Conservation (phyloP, 331 rosid genomes). For the Spiraea crenata region DNA sequence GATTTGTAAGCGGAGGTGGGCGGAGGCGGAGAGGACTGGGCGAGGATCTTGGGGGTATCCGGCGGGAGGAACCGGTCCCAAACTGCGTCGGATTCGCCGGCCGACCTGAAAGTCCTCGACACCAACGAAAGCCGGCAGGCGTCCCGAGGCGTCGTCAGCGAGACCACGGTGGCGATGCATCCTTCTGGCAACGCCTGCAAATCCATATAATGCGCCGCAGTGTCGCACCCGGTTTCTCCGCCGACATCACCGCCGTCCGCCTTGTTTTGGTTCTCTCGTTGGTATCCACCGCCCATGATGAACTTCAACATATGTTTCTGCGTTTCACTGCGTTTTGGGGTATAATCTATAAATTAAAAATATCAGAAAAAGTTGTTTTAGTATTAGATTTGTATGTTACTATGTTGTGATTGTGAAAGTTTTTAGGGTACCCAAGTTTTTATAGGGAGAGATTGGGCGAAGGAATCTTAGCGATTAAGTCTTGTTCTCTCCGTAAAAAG, state of each 20-base stretch:
- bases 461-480: constrained; percentile 44
- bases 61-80: constrained; percentile 41
- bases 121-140: constrained; percentile 35
- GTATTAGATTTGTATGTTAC: no score
- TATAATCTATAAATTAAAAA: no score
- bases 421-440: no score
- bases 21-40: background rate
- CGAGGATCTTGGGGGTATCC: constrained; percentile 13
- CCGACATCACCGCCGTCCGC: background rate
- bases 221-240: background rate
- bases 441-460: no score
- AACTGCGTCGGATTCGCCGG: constrained; percentile 37
- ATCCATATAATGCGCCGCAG: constrained; percentile 3
- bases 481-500: background rate
- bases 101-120: constrained; percentile 35
- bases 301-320: background rate
- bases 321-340: background rate
- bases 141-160: constrained; percentile 41
- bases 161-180: constrained; percentile 38
- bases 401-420: no score
- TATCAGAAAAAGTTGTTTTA: no score
- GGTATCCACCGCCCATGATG: background rate
- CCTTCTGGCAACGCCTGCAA: constrained; percentile 38
- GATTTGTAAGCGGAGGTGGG: constrained; percentile 14
- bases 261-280: background rate